A percentile compares a stretch with the other conserved stretches of the same genome.
These are phyloP conservation scores for Anthoceros angustus DNA, from an alignment of 225 moss, liverwort and hornwort species.

Conservation along the genomic window DNA sequence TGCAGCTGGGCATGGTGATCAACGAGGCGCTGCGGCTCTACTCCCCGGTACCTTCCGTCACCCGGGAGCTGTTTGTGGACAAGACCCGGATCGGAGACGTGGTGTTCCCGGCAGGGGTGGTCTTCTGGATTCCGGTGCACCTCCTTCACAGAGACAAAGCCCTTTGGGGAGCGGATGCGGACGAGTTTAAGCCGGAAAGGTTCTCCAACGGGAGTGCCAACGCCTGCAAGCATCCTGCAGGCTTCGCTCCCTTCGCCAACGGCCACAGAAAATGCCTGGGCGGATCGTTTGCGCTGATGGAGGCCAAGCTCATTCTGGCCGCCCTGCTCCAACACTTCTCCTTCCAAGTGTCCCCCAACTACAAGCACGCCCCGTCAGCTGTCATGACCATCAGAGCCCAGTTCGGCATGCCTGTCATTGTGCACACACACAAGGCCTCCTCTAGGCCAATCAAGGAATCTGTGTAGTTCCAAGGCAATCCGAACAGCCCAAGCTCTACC, in stretches of 20 bases:
- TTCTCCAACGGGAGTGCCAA: constrained; percentile 26
- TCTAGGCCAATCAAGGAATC: too few relatives aligned
- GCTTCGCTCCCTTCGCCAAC: constrained; percentile 48
- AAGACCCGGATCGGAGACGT: constrained; percentile 31
- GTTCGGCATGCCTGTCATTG: neutral
- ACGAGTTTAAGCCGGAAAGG: constrained; percentile 49
- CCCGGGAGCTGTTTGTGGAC: constrained; percentile 29
- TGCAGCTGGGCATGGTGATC: constrained; percentile 61
- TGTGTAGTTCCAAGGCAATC: too few relatives aligned
- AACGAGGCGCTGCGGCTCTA: constrained; percentile 53
- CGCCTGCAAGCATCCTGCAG: constrained; percentile 37
- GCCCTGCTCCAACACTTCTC: constrained; percentile 37
- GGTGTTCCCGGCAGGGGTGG: constrained; percentile 42
- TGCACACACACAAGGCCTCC: too few relatives aligned
- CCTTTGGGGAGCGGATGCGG: constrained; percentile 59
- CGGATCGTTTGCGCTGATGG: constrained; percentile 51
- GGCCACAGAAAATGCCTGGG: constrained; percentile 69
- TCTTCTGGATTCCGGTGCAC: constrained; percentile 29
- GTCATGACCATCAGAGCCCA: neutral
- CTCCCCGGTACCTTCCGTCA: constrained; percentile 22
- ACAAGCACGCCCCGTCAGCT: constrained; percentile 27
- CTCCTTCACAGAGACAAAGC: constrained; percentile 39
- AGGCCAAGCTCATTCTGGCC: constrained; percentile 43
- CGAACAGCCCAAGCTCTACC: too few relatives aligned
- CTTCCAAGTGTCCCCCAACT: constrained; percentile 30